Conservation (phyloP, 2,329 filamentous ascomycete species). For the Didymella lethalis region DNA sequence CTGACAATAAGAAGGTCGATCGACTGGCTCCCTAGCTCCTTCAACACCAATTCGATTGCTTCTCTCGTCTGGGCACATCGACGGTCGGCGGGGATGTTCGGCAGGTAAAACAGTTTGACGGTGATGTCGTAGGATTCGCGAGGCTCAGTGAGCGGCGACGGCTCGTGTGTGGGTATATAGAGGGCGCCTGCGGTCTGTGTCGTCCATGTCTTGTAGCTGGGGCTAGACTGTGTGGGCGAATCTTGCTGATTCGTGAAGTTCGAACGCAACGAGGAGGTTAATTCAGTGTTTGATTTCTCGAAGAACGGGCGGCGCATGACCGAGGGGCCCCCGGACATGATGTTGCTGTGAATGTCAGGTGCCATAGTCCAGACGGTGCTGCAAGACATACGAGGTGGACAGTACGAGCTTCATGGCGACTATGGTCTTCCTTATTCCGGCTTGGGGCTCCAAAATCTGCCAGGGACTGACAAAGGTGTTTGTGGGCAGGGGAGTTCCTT, state of each 20-base stretch:
- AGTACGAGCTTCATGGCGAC: conserved; percentile 79
- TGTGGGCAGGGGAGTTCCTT: neutral
- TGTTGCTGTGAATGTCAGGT: conserved; percentile 69
- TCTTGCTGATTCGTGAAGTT: conserved; percentile 81
- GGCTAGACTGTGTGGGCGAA: conserved; percentile 56
- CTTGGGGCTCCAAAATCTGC: neutral
- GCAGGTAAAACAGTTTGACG: conserved; percentile 92
- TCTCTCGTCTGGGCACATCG: conserved; percentile 76
- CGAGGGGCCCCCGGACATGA: conserved; percentile 83
- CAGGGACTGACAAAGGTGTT: neutral
- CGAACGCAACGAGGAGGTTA: conserved; percentile 84
- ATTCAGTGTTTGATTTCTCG: conserved; percentile 89
- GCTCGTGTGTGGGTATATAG: conserved; percentile 78
- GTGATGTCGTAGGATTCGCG: conserved; percentile 89
- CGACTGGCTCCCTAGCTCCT: conserved; percentile 76
- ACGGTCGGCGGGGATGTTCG: conserved; percentile 69
- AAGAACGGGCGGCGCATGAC: conserved; percentile 80
- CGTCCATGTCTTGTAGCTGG: conserved; percentile 70
- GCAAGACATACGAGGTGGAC: conserved; percentile 77
- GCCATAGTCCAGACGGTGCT: fast-evolving
- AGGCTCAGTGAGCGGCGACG: conserved; percentile 79
- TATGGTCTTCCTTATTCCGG: neutral
- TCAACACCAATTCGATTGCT: conserved; percentile 80
- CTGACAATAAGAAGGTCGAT: conserved; percentile 92
- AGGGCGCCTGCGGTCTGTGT: conserved; percentile 60